Conservation (phyloP, 2,329 filamentous ascomycete genomes). For the Lecanoromycetidae sp. region DNA sequence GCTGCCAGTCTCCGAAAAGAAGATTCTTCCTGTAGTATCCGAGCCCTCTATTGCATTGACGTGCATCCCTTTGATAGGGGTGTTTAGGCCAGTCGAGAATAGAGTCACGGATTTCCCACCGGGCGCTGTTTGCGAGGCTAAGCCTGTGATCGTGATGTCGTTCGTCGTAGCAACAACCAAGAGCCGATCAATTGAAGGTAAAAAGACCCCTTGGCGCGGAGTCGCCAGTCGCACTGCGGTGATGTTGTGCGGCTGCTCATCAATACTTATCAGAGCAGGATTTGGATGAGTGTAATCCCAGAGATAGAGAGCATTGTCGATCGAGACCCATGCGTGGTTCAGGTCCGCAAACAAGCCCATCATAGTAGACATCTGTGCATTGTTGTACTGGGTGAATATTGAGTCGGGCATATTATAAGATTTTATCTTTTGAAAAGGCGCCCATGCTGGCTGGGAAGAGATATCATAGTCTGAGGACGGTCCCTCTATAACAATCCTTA, state of each 20-base stretch:
- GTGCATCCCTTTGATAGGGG: conserved; percentile 62
- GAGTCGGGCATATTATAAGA: conserved; percentile 83
- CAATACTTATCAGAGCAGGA: conserved; percentile 81
- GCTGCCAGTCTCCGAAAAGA: conserved; percentile 70
- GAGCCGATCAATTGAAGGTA: conserved; percentile 72
- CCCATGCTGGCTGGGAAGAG: conserved; percentile 56
- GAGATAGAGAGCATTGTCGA: conserved; percentile 90
- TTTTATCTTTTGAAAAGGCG: conserved; percentile 76
- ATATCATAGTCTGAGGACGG: conserved; percentile 87
- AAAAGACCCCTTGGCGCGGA: conserved; percentile 78
- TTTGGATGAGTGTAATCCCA: conserved; percentile 97
- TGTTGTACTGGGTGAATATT: conserved; percentile 86
- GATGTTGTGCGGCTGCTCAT: conserved; percentile 84
- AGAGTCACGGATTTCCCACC: conserved; percentile 62
- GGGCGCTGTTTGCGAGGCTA: conserved; percentile 52
- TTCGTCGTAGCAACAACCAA: conserved; percentile 76
- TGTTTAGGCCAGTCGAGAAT: conserved; percentile 79
- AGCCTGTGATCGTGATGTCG: conserved; percentile 77
- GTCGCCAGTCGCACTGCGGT: conserved; percentile 79
- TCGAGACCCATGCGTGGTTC: conserved; percentile 88
- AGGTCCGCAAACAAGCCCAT: conserved; percentile 94
- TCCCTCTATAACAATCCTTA: conserved; percentile 50
- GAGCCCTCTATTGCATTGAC: conserved; percentile 71
- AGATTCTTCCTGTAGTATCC: conserved; percentile 69
- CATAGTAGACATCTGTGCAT: conserved; percentile 71